Conservation (phyloP, 2,329 filamentous ascomycete genomes). For the Exophiala viscosa region DNA sequence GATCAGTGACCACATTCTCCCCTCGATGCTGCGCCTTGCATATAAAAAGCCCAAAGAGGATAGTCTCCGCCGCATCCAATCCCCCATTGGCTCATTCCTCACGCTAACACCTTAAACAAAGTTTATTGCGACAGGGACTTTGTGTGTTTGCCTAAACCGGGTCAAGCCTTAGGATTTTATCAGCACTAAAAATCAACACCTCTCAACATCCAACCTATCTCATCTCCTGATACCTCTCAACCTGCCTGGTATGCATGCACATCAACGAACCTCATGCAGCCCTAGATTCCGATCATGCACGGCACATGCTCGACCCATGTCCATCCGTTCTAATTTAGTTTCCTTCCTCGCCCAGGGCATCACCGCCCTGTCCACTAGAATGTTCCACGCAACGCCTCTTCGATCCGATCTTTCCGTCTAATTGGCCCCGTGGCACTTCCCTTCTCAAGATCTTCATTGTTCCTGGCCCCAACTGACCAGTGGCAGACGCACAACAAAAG, state of each 20-base stretch:
- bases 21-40: too few relatives aligned
- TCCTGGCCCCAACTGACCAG: background rate
- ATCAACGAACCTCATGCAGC: conserved; percentile 3
- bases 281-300: background rate
- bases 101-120: too few relatives aligned
- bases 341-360: conserved; percentile 1
- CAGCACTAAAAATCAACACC: conserved; percentile 11
- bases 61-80: too few relatives aligned
- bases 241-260: conserved; percentile 4
- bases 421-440: background rate
- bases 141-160: background rate
- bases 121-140: too few relatives aligned
- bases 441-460: conserved; percentile 1
- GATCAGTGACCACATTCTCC: too few relatives aligned
- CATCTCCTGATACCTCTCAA: background rate
- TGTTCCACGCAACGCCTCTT: conserved; percentile 16
- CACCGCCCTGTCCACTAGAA: conserved; percentile 18
- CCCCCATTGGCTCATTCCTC: background rate
- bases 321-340: conserved; percentile 16
- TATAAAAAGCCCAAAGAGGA: too few relatives aligned
- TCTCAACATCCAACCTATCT: conserved; percentile 8
- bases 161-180: background rate
- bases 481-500: conserved; percentile 1
- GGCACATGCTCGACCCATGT: background rate
- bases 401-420: background rate